Conservation (phyloP, 1,139 yeast species). For the Taphrina wiesneri region DNA sequence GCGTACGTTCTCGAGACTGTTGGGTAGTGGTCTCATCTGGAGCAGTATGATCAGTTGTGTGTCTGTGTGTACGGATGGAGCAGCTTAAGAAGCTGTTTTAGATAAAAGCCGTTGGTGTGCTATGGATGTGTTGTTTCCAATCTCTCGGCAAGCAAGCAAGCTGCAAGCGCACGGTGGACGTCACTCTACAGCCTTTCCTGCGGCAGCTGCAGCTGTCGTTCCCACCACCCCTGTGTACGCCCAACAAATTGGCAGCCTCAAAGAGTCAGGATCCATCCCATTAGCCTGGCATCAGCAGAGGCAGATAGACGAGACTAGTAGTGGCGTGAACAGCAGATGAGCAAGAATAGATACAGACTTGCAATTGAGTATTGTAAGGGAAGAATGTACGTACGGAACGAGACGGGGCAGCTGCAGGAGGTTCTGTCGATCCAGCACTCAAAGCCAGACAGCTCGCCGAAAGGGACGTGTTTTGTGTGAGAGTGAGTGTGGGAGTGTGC, state of each 20-base stretch:
- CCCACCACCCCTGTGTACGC: background rate
- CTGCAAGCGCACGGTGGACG: background rate
- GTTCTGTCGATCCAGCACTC: background rate
- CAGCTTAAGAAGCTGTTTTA: background rate
- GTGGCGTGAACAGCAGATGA: too few relatives aligned
- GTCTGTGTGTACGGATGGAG: background rate
- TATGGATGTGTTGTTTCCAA: background rate
- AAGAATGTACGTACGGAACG: background rate
- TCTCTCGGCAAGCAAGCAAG: background rate
- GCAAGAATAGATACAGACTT: too few relatives aligned
- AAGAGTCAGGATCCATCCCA: background rate
- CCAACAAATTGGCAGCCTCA: background rate
- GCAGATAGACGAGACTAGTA: too few relatives aligned
- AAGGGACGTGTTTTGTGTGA: background rate
- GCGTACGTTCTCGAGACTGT: too few relatives aligned
- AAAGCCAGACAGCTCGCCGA: background rate
- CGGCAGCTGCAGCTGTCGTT: background rate
- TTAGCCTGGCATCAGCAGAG: background rate
- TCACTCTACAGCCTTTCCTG: background rate
- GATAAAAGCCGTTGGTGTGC: slow-evolving; percentile 1
- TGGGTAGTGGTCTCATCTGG: too few relatives aligned
- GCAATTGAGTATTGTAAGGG: background rate
- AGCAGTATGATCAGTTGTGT: too few relatives aligned
- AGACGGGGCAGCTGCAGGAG: background rate
- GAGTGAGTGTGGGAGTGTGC: too few relatives aligned